Conservation (phyloP, 495 filamentous ascomycete genomes). For the Penicillium riverlandense region DNA sequence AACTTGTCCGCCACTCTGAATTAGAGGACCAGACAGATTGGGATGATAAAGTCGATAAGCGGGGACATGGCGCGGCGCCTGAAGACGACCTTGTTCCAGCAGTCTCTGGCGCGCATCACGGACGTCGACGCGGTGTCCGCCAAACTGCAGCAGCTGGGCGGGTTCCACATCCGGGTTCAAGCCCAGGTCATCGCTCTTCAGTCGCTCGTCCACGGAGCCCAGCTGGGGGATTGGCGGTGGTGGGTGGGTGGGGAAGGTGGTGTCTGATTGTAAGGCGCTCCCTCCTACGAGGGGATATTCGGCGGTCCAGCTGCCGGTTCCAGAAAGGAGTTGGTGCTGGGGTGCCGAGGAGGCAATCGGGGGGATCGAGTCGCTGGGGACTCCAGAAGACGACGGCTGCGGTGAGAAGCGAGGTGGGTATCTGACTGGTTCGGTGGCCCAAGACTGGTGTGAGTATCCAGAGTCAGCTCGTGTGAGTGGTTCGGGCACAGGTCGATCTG, state of each 20-base stretch:
- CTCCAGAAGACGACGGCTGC: slow-evolving; percentile 5
- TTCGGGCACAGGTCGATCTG: slow-evolving; percentile 21
- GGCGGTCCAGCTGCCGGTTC: slow-evolving; percentile 15
- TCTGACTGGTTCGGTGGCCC: slow-evolving; percentile 30
- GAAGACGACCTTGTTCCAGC: slow-evolving; percentile 10
- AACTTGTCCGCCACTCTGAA: slow-evolving; percentile 14
- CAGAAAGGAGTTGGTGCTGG: slow-evolving; percentile 15
- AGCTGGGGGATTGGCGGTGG: slow-evolving; percentile 2
- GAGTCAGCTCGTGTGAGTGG: slow-evolving; percentile 29
- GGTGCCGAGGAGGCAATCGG: neutral
- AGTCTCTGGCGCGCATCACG: slow-evolving; percentile 20
- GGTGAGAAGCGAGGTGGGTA: slow-evolving; percentile 23
- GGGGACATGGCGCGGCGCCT: slow-evolving; percentile 10
- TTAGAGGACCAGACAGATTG: slow-evolving; percentile 26
- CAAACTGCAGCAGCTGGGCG: slow-evolving; percentile 16
- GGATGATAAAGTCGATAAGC: slow-evolving; percentile 24
- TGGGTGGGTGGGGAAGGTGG: slow-evolving; percentile 7
- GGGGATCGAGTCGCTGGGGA: neutral
- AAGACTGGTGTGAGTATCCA: slow-evolving; percentile 29
- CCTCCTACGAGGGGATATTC: slow-evolving; percentile 3
- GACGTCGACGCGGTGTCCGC: slow-evolving; percentile 26
- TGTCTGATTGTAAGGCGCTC: slow-evolving; percentile 18
- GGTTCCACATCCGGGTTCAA: slow-evolving; percentile 13
- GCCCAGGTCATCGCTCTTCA: slow-evolving; percentile 8
- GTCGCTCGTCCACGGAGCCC: slow-evolving; percentile 15